Evolutionary conservation across 2,329 filamentous ascomycete genomes (phyloP).

Genomic region (Verticillium klebahnii): DNA sequence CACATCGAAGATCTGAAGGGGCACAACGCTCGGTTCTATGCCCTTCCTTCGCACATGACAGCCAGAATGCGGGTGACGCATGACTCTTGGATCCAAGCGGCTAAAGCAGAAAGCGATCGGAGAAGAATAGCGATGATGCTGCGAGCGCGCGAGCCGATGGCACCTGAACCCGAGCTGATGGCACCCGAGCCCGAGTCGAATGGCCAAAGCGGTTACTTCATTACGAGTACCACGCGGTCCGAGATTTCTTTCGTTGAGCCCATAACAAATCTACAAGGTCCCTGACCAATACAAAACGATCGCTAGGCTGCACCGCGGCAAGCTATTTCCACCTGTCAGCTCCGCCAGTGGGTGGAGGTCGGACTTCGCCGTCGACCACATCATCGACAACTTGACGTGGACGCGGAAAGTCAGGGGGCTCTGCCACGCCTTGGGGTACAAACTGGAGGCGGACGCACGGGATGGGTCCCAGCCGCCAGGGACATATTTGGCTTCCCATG

Average conservation of each 20-base stretch:
- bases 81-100: neutral
- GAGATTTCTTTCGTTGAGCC: neutral
- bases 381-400: neutral
- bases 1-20: neutral
- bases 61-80: neutral
- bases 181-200: neutral
- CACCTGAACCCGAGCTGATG: neutral
- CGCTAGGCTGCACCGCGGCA: neutral
- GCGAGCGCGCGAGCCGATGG: neutral
- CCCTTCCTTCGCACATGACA: neutral
- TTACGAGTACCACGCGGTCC: neutral
- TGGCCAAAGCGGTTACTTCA: neutral
- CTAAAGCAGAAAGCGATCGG: neutral
- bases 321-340: neutral
- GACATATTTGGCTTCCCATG: neutral
- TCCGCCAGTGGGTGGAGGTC: neutral
- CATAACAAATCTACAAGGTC: neutral
- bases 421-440: neutral
- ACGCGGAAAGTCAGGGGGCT: neutral
- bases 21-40: neutral
- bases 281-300: neutral
- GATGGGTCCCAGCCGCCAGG: neutral
- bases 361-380: neutral
- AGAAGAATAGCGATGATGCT: neutral
- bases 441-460: neutral